phyloP scores from a whole-genome alignment of 139 green algal genomes.

The Monoraphidium neglectum region DNA sequence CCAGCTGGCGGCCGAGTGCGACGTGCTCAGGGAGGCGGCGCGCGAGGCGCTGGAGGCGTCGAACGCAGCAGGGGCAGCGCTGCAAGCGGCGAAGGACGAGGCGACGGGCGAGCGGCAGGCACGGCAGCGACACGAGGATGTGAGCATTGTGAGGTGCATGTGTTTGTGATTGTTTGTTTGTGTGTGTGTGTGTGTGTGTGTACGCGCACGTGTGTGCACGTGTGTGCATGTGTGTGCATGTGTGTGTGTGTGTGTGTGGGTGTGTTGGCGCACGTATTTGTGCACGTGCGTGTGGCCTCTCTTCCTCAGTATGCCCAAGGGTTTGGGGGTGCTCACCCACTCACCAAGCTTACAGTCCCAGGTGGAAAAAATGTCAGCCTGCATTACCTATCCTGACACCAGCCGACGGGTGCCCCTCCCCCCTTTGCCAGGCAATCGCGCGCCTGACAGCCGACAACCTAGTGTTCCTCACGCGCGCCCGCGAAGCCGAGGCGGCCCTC shows the following conservation, averaged over 20 bases:
- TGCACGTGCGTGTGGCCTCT: too few relatives aligned
- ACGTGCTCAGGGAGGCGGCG: slow-evolving; percentile 10
- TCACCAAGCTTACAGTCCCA: too few relatives aligned
- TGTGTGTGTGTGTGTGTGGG: background rate
- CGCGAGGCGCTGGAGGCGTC: slow-evolving; percentile 1
- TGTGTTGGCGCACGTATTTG: too few relatives aligned
- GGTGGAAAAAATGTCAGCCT: too few relatives aligned
- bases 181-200: too few relatives aligned
- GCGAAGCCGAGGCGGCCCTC: slow-evolving; percentile 50
- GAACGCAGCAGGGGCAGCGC: slow-evolving; percentile 4
- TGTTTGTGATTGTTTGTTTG: background rate
- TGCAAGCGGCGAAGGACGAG: slow-evolving; percentile 5
- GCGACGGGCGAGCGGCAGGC: slow-evolving; percentile 14
- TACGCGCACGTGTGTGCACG: background rate
- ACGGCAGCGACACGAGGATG: slow-evolving; percentile 20
- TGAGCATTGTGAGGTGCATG: too few relatives aligned
- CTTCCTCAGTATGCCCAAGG: too few relatives aligned
- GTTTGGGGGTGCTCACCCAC: too few relatives aligned
- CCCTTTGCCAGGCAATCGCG: slow-evolving; percentile 4
- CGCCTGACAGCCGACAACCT: slow-evolving; percentile 69
- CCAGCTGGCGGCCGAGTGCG: slow-evolving; percentile 10
- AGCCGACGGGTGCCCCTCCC: background rate
- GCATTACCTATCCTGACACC: too few relatives aligned
- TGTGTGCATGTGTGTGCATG: background rate
- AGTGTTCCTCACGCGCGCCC: slow-evolving; percentile 60